phyloP scores from a whole-genome alignment of 78 protist species.

The Chrysochromulina tobinii region DNA sequence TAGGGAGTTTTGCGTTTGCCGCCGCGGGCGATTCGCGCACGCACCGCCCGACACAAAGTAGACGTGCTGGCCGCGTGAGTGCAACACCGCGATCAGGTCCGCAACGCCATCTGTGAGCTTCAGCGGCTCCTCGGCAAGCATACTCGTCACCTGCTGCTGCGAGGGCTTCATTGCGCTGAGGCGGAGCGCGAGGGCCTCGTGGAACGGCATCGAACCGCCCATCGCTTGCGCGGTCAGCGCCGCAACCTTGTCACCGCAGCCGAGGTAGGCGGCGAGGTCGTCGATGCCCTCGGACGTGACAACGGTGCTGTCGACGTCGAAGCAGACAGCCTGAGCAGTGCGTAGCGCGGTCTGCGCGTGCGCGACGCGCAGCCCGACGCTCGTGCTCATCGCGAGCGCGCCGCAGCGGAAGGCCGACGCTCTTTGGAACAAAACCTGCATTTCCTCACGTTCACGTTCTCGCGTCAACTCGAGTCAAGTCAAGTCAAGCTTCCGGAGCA shows the following conservation, averaged over 20 bases:
- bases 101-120: constrained; percentile 3
- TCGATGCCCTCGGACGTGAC: constrained; percentile 60
- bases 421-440: too few species aligned
- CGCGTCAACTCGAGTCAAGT: too few species aligned
- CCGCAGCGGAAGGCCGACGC: too few species aligned
- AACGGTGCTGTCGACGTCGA: constrained; percentile 65
- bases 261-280: constrained; percentile 47
- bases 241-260: constrained; percentile 56
- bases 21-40: too few species aligned
- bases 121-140: not conserved
- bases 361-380: not conserved
- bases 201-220: constrained; percentile 52
- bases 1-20: too few species aligned
- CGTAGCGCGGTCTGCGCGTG: not conserved
- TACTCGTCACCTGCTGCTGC: not conserved
- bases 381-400: too few species aligned
- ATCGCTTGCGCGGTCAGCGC: constrained; percentile 57
- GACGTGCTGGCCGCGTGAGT: not conserved
- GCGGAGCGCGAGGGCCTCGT: constrained; percentile 51
- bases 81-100: not conserved
- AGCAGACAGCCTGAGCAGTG: constrained; percentile 51
- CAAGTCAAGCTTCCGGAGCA: too few species aligned
- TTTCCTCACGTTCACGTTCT: too few species aligned
- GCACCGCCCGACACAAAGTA: constrained; percentile 45
- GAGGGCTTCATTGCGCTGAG: constrained; percentile 57